Conservation (phyloP, 306 rosid species). For the Glycine latifolia region DNA sequence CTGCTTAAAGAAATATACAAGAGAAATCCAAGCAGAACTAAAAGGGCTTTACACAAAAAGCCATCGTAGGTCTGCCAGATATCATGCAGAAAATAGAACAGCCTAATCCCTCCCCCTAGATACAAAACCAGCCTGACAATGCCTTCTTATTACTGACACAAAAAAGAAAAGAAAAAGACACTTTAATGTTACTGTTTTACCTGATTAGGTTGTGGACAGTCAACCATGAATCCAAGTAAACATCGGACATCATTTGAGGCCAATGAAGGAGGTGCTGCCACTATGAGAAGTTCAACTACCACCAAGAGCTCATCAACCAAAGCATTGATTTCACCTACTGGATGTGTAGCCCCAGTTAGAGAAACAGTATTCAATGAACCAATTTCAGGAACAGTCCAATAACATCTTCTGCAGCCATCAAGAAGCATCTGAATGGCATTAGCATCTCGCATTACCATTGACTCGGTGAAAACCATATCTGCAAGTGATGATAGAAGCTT, state of each 20-base stretch:
- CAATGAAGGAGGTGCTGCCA: conserved; percentile 82
- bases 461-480: conserved; percentile 97
- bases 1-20: too few relatives aligned
- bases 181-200: conserved; percentile 51
- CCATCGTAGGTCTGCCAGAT: too few relatives aligned
- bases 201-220: conserved; percentile 99
- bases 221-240: conserved; percentile 95
- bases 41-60: too few relatives aligned
- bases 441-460: conserved; percentile 92
- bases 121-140: background rate
- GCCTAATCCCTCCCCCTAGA: too few relatives aligned
- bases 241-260: conserved; percentile 86
- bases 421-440: conserved; percentile 99
- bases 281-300: conserved; percentile 89
- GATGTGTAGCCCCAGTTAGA: conserved; percentile 69
- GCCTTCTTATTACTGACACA: conserved; percentile 21
- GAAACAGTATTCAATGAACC: conserved; percentile 83
- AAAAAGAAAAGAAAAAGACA: background rate
- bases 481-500: conserved; percentile 98
- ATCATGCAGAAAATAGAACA: too few relatives aligned
- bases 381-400: conserved; percentile 84
- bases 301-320: conserved; percentile 97
- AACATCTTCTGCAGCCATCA: conserved; percentile 95
- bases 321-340: conserved; percentile 97
- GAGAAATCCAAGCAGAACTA: too few relatives aligned